Evolutionary conservation across 257 asterid species (phyloP), one percentile per base, ranked within the genome.

Genomic region (Penstemon davidsonii): DNA sequence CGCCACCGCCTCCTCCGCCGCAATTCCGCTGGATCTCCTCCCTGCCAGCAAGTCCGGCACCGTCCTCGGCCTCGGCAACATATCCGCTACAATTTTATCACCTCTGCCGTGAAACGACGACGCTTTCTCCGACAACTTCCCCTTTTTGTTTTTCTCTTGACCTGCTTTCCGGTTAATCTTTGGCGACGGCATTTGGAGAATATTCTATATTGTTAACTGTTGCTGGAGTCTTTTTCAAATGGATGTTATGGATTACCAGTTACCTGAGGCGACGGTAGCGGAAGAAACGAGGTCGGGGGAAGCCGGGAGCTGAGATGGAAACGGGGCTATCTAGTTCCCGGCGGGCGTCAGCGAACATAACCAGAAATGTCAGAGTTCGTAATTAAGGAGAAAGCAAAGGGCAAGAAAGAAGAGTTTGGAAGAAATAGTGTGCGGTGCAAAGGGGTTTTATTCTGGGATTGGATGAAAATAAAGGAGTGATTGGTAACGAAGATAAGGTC

Each of bases 1-100:
- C 38, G 76, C 73, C 82, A 58, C 63, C 74, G 37, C 64, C 15
- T 69, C 76, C 61, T 37, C 82, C 58, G 75, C 59, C 15, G 79
- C 56, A 40, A 44, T 64, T 13, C 61, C 52, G 0, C 70, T 59
- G 18, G 50, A 19, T 38, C 81, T 66, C 7, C 62, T 58, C 10
- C 72, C 71, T 56, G 67, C 19, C 9, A 75, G 55, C 74, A 92
- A 74, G 9, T 88, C 86, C 83, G 96, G 96, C 74, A 83, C 86
- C 69, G 96, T 89, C 70, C 89, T 75, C 61, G 96, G 92, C 82
- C 93, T 67, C 62, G 80, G 79, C 12, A 76, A 67, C 84, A 79
- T 49, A 43, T 70, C 78, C 72, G 72, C 58, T 5, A 55, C 69
- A 36, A 6, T 66, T 5, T 54, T 72, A 56, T 8, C 68, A 8